Base-by-base conservation (phyloP, 2,329 filamentous ascomycete species). In the Ambrosiella beaveri region DNA sequence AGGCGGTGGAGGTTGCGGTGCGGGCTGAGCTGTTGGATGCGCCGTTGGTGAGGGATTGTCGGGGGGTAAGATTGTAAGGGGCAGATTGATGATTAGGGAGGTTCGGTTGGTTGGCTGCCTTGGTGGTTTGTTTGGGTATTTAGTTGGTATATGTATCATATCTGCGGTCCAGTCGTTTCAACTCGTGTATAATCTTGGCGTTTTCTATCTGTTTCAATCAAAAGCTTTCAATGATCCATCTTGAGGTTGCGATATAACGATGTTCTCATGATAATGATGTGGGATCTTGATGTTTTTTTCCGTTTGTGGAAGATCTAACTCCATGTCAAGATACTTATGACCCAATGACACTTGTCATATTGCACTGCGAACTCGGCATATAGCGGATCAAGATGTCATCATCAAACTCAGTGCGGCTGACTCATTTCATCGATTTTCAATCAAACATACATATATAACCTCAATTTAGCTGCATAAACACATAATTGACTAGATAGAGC, bases 1-100 rank as follows among this genome's bases (percentile, higher is more conserved):
- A 60, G 56, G 52, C 47, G 3, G 59, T 60, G 7, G 56, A 60
- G 4, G 17, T 17, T 3, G 56, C 51, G 2, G 47, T 60, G 1
- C 50, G 52, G 2, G 59, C 59, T 3, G 59, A 60, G 37, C 56
- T 55, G 27, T 7, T 53, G 49, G 59, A 60, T 54, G 59, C 39
- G 8, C 51, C 59, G 11, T 19, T 60, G 35, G 37, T 57, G 19
- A n/a, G n/a, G 6, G 56, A 58, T 19, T 58, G 59, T 56, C 17
- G 50, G 37, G 49, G 37, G 51, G 53, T 50, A 35, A 40, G 27
- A 15, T 44, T 51, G 12, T 36, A 27, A 19, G 44, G 11, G n/a
- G 2, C n/a, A 17, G 19, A 17, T 47, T 13, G 44, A 47, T 27
- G 27, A 27, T 27, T 27, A 41, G n/a, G 40, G 44, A 47, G 44